phyloP scores from a whole-genome alignment of 306 rosid species.

The Adenanthera pavonina region DNA sequence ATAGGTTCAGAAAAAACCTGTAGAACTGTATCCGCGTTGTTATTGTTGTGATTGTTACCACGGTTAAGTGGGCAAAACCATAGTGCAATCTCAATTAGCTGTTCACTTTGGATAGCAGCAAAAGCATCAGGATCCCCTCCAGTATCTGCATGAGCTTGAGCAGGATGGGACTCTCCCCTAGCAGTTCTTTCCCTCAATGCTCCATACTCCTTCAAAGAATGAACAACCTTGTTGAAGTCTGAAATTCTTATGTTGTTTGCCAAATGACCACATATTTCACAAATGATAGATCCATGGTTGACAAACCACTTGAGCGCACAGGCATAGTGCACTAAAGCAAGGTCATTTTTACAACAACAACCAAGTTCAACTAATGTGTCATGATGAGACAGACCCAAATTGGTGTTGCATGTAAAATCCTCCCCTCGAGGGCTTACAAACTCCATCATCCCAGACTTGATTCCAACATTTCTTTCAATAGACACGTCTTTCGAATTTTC shows the following conservation, averaged over 20 bases:
- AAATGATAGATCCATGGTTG: conserved; percentile 88
- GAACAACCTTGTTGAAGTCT: conserved; percentile 74
- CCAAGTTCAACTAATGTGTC: conserved; percentile 85
- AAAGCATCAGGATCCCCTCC: conserved; percentile 92
- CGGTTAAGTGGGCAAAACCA: conserved; percentile 96
- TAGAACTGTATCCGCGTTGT: conserved; percentile 56
- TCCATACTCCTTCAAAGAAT: conserved; percentile 83
- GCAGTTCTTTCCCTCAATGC: conserved; percentile 87
- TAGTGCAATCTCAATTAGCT: conserved; percentile 83
- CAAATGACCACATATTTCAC: conserved; percentile 85
- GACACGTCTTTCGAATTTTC: conserved; percentile 37
- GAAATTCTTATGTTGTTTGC: conserved; percentile 77
- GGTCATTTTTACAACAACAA: conserved; percentile 93
- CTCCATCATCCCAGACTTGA: conserved; percentile 59
- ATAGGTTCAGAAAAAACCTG: conserved; percentile 70
- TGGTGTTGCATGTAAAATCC: conserved; percentile 75
- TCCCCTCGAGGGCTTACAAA: conserved; percentile 93
- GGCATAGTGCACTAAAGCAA: conserved; percentile 88
- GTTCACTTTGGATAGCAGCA: conserved; percentile 90
- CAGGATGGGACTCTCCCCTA: conserved; percentile 66
- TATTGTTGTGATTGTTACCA: conserved; percentile 45
- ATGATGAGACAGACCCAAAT: conserved; percentile 73
- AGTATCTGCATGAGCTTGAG: conserved; percentile 48
- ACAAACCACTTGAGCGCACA: conserved; percentile 98
- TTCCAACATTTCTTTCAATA: conserved; percentile 48